Conservation (phyloP, 768 basidiomycete genomes). For the Daedaleopsis sinensis region DNA sequence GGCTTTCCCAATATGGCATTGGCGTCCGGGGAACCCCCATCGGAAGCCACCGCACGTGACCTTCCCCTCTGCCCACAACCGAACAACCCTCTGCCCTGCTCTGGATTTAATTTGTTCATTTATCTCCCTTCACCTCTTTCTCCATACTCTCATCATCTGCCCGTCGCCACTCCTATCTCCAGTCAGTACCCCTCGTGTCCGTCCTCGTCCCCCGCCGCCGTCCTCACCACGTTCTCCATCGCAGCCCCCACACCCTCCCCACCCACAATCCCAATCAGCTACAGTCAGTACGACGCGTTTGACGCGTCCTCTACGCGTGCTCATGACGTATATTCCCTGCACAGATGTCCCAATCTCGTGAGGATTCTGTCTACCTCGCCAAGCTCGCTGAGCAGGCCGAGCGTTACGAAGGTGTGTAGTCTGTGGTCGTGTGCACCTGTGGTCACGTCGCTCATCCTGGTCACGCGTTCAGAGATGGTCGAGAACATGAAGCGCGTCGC, state of each 20-base stretch:
- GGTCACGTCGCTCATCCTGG: conserved; percentile 17
- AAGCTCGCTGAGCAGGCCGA: conserved; percentile 99
- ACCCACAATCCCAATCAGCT: conserved; percentile 23
- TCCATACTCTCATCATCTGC: conserved; percentile 49
- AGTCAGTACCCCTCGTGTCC: conserved; percentile 43
- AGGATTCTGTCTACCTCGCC: conserved; percentile 99
- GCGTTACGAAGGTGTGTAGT: conserved; percentile 87
- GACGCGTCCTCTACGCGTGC: conserved; percentile 37
- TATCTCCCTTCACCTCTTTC: conserved; percentile 46
- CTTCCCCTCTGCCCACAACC: conserved; percentile 44
- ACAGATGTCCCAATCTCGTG: conserved; percentile 81
- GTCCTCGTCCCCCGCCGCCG: conserved; percentile 35
- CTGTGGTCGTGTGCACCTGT: conserved; percentile 1
- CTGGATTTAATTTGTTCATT: conserved; percentile 66
- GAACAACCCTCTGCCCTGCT: conserved; percentile 71
- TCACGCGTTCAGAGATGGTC: conserved; percentile 77
- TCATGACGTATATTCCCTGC: conserved; percentile 25
- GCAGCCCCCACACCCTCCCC: conserved; percentile 15
- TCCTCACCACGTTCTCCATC: conserved; percentile 38
- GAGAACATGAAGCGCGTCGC: conserved; percentile 99
- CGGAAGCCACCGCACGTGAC: conserved; percentile 32
- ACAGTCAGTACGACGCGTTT: conserved; percentile 50
- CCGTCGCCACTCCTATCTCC: conserved; percentile 35
- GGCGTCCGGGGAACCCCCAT: conserved; percentile 25
- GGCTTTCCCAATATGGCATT: conserved; percentile 19